Conservation (phyloP, 768 basidiomycete species). For the Tricholoma bakamatsutake region DNA sequence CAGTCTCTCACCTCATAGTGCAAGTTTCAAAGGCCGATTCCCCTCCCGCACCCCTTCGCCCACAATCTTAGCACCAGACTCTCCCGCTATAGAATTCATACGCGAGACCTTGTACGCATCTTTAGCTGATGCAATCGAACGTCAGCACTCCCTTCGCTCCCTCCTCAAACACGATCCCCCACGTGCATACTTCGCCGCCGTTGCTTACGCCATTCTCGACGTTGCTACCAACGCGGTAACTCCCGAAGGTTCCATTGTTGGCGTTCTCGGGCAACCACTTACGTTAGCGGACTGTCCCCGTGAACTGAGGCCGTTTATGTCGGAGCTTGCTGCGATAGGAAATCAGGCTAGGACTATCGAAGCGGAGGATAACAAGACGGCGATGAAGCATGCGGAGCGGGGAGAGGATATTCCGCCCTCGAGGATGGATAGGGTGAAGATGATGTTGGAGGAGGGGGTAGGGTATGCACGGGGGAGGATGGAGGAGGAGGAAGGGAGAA, state of each 20-base stretch:
- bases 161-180: constrained; percentile 60
- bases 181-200: constrained; percentile 75
- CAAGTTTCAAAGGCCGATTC: constrained; percentile 7
- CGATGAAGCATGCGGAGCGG: constrained; percentile 36
- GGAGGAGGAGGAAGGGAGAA: constrained; percentile 27
- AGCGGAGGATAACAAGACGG: constrained; percentile 47
- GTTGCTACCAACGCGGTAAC: constrained; percentile 50
- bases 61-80: constrained; percentile 39
- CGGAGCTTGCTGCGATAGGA: constrained; percentile 53
- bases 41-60: constrained; percentile 28
- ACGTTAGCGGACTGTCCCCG: constrained; percentile 57
- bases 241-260: constrained; percentile 44
- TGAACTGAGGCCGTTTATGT: constrained; percentile 64
- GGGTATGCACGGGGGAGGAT: constrained; percentile 31
- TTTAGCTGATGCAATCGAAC: constrained; percentile 62
- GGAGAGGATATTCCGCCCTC: constrained; percentile 33
- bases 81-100: constrained; percentile 69
- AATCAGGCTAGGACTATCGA: constrained; percentile 40
- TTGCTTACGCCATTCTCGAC: constrained; percentile 65
- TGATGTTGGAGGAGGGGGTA: constrained; percentile 55
- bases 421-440: constrained; percentile 51
- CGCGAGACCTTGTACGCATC: constrained; percentile 85
- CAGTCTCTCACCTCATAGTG: constrained; percentile 22
- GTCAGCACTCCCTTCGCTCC: constrained; percentile 43
- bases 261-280: constrained; percentile 53